Evolutionary conservation across 2,329 filamentous ascomycete species (phyloP).

Genomic region (Aspergillus terreus): DNA sequence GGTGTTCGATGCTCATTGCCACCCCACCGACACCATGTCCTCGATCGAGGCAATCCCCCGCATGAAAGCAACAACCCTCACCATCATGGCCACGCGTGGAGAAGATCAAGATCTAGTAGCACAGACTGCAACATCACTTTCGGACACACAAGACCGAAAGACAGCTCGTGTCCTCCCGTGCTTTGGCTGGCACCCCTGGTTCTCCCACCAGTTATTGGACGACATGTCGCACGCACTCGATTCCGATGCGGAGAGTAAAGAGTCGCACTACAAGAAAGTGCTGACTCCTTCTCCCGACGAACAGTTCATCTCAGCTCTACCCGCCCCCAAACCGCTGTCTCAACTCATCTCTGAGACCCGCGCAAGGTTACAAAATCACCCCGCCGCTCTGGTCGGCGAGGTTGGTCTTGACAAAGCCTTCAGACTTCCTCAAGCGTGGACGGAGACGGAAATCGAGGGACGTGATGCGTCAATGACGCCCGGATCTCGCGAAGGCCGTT

Average conservation of each 20-base stretch:
- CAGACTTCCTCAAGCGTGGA: constrained; percentile 55
- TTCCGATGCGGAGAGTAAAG: constrained; percentile 24
- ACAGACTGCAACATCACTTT: constrained; percentile 40
- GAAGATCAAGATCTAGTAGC: constrained; percentile 60
- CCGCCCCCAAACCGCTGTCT: constrained; percentile 52
- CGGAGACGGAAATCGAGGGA: constrained; percentile 24
- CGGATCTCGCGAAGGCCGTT: constrained; percentile 58
- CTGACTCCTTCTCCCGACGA: constrained; percentile 47
- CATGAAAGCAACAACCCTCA: constrained; percentile 58
- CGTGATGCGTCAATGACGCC: constrained; percentile 48
- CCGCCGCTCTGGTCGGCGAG: constrained; percentile 58
- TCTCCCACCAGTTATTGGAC: constrained; percentile 58
- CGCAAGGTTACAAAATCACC: constrained; percentile 46
- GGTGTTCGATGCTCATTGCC: constrained; percentile 63
- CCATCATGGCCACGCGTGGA: constrained; percentile 60
- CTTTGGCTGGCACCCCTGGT: constrained; percentile 69
- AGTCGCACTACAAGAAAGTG: constrained; percentile 53
- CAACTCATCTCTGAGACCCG: constrained; percentile 50
- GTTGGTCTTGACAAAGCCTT: constrained; percentile 61
- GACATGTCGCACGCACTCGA: constrained; percentile 29
- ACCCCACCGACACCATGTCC: constrained; percentile 62
- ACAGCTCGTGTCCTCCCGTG: constrained; percentile 53
- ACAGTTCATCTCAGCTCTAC: constrained; percentile 49
- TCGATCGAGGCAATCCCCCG: constrained; percentile 51
- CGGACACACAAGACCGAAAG: constrained; percentile 8